These are phyloP conservation scores for Podaxis rugospora DNA, from an alignment of 768 basidiomycete genomes.

Conservation along the genomic window DNA sequence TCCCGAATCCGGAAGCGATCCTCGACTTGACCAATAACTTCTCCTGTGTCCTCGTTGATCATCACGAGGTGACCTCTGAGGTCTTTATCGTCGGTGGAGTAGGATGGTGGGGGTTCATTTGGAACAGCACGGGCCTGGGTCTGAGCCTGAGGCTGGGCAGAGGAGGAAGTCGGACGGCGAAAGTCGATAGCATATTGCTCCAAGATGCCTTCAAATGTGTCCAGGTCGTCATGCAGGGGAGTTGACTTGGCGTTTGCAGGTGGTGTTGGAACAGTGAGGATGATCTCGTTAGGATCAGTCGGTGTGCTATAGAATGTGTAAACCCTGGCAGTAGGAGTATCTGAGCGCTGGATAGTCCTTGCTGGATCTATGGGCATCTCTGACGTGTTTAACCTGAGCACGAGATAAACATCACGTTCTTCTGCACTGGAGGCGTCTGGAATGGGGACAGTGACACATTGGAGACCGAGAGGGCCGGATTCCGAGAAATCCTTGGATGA, in stretches of 20 bases:
- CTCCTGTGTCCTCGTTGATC: slow-evolving; percentile 68
- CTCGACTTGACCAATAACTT: slow-evolving; percentile 68
- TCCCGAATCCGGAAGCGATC: slow-evolving; percentile 51
- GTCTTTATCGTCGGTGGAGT: slow-evolving; percentile 25
- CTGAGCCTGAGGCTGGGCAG: slow-evolving; percentile 9
- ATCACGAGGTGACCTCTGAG: slow-evolving; percentile 60
- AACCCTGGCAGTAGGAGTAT: slow-evolving; percentile 29
- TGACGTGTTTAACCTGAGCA: slow-evolving; percentile 49
- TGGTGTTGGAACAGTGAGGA: slow-evolving; percentile 30
- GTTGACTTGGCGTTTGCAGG: slow-evolving; percentile 21
- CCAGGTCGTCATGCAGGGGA: slow-evolving; percentile 48
- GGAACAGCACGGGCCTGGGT: slow-evolving; percentile 5
- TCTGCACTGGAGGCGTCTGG: slow-evolving; percentile 25
- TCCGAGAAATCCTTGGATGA: slow-evolving; percentile 26
- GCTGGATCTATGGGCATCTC: slow-evolving; percentile 62
- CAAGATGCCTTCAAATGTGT: slow-evolving; percentile 63
- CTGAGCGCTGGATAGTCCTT: slow-evolving; percentile 36
- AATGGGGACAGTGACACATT: slow-evolving; percentile 55
- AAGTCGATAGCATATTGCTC: slow-evolving; percentile 56
- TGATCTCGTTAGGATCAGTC: slow-evolving; percentile 30
- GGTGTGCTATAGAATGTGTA: slow-evolving; percentile 43
- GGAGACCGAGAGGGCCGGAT: slow-evolving; percentile 46
- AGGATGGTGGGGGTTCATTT: slow-evolving; percentile 14
- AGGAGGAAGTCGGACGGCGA: slow-evolving; percentile 14
- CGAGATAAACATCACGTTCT: slow-evolving; percentile 61